phyloP scores from a whole-genome alignment of 108 stramenopile genomes.

The Nitzschia sp. region DNA sequence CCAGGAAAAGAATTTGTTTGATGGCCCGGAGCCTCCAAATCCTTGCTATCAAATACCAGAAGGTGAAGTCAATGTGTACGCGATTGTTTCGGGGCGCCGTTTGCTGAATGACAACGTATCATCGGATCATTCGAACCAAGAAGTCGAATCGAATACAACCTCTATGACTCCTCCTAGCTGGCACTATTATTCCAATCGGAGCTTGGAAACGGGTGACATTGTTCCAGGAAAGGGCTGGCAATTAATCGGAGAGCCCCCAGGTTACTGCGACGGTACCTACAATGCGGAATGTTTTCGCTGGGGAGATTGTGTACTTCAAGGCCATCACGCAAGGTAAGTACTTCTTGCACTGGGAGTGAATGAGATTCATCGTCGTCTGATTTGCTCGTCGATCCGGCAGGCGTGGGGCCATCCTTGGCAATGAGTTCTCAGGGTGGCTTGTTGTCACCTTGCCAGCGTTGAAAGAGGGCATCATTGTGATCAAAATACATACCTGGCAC shows the following conservation, averaged over 20 bases:
- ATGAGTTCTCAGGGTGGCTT: constrained; percentile 75
- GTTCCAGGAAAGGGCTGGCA: constrained; percentile 74
- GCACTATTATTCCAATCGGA: not conserved
- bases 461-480: constrained; percentile 70
- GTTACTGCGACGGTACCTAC: constrained; percentile 77
- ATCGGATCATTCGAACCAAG: not conserved
- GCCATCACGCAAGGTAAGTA: constrained; percentile 58
- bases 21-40: constrained; percentile 64
- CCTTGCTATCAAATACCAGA: constrained; percentile 48
- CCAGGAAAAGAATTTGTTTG: constrained; percentile 44
- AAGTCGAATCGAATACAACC: no score
- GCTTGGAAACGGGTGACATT: constrained; percentile 26
- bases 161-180: constrained; percentile 1
- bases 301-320: constrained; percentile 62
- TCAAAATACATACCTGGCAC: constrained; percentile 60
- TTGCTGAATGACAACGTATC: constrained; percentile 19
- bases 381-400: not conserved
- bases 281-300: constrained; percentile 50
- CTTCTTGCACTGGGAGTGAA: not conserved
- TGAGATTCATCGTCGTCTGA: constrained; percentile 2
- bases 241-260: constrained; percentile 49
- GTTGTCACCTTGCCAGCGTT: constrained; percentile 53
- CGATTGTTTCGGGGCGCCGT: constrained; percentile 45
- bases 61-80: constrained; percentile 61
- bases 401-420: constrained; percentile 66